Evolutionary conservation across 441 rosid species (phyloP).

Genomic region (Brassica balearica): DNA sequence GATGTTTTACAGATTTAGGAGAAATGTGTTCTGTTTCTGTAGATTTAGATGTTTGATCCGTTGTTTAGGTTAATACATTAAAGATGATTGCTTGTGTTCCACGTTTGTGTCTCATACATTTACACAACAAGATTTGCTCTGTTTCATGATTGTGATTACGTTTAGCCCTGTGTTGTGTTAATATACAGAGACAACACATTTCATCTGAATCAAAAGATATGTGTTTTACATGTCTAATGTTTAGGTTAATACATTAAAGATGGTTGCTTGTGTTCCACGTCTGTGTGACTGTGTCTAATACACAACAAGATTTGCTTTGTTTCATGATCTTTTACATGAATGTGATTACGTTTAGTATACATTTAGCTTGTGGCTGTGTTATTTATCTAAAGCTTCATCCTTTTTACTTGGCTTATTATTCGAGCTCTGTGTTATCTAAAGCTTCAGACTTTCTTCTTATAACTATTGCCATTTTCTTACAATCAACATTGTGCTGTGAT

Average conservation of each 20-base stretch:
- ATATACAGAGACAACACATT: no score
- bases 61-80: background rate
- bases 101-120: background rate
- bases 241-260: background rate
- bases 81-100: background rate
- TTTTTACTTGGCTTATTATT: slow-evolving; percentile 8
- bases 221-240: background rate
- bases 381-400: slow-evolving; percentile 24
- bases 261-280: background rate
- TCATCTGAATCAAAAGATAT: no score
- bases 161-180: no score
- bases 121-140: no score
- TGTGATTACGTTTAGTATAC: slow-evolving; percentile 5
- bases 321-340: background rate
- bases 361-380: background rate
- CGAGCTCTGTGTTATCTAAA: background rate
- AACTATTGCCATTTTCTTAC: background rate
- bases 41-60: background rate
- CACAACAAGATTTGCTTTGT: background rate
- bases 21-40: background rate
- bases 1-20: background rate
- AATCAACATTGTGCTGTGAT: background rate
- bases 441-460: slow-evolving; percentile 24
- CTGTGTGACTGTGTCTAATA: background rate
- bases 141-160: no score